Evolutionary conservation across 805 yeast genomes (phyloP).

Genomic region (Vanderwaltozyma verrucispora): DNA sequence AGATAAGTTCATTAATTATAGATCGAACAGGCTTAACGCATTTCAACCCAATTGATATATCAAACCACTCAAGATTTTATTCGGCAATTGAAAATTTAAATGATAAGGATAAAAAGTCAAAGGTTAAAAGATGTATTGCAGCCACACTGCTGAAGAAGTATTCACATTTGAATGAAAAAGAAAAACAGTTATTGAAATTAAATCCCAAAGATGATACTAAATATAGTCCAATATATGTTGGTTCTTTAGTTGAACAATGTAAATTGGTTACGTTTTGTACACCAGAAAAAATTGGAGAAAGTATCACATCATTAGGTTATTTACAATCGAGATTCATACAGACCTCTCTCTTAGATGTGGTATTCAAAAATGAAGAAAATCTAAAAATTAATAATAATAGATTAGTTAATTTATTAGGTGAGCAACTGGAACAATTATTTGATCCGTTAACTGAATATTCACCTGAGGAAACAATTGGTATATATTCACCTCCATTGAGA

Average conservation of each 20-base stretch:
- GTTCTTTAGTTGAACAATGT: conserved; percentile 63
- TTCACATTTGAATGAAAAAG: conserved; percentile 38
- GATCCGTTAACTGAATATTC: conserved; percentile 87
- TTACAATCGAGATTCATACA: conserved; percentile 38
- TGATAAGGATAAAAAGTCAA: conserved; percentile 38
- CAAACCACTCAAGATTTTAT: conserved; percentile 53
- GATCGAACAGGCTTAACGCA: conserved; percentile 59
- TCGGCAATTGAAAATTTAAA: conserved; percentile 68
- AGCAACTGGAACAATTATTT: conserved; percentile 77
- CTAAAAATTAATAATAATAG: conserved; percentile 60
- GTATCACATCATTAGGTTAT: conserved; percentile 59
- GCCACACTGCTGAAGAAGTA: conserved; percentile 59
- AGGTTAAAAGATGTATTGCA: conserved; percentile 67
- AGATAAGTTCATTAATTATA: conserved; percentile 42
- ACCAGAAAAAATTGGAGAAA: conserved; percentile 10
- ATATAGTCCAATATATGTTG: conserved; percentile 81
- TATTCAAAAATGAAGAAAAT: conserved; percentile 46
- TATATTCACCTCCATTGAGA: conserved; percentile 68
- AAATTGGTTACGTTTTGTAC: conserved; percentile 39
- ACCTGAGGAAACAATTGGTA: conserved; percentile 70
- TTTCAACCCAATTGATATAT: conserved; percentile 48
- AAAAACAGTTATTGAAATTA: conserved; percentile 4
- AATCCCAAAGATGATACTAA: conserved; percentile 17
- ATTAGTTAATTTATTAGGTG: conserved; percentile 67
- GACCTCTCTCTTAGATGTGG: conserved; percentile 60